Evolutionary conservation across 108 stramenopile genomes (phyloP), one percentile per base, ranked within the genome.

Genomic region (Cylindrotheca fusiformis): DNA sequence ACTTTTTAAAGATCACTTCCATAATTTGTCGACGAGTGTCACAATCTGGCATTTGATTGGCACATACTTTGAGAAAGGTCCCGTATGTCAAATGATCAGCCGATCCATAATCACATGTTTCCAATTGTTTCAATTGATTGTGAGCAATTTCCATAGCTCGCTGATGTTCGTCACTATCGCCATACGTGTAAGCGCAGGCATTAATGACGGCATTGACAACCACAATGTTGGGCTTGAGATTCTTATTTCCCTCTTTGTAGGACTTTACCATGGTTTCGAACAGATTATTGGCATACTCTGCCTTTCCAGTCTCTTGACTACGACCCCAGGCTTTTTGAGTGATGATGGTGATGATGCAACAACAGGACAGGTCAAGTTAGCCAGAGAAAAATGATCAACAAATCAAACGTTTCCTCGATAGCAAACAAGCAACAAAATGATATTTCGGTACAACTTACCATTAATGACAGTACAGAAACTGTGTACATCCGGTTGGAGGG

Each of bases 41-140:
- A 36, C 77, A 72, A 52, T 82, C 77, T 32, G 84, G 81, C 83
- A 91, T 88, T 60, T 78, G 84, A 67, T 88, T 86, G 25, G 71
- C 58, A 45, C 83, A 84, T 0, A 82, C 87, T 45, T 88, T 86
- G 32, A 91, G 63, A 52, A 86, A 86, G n/a, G 82, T 86, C 21
- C 90, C 90, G 55, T 91, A 91, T 1, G 90, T 88, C 27, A 87
- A 69, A 23, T 87, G 83, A 56, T 91, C 84, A 6, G 86, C 80
- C 23, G 63, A 78, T 2, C 82, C 82, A 36, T 75, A 82, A 5
- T 63, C 62, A 23, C 76, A 74, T 32, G 58, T 44, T 60, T 81
- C 69, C 25, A 85, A 60, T 8, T 78, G 72, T 32, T 58, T 55
- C 19, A 83, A 58, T 45, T 64, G 50, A 1, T 68, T 71, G 51